Evolutionary conservation across 805 yeast genomes (phyloP), one percentile per base, ranked within the genome.

Genomic region (Metschnikowia amazonensis): DNA sequence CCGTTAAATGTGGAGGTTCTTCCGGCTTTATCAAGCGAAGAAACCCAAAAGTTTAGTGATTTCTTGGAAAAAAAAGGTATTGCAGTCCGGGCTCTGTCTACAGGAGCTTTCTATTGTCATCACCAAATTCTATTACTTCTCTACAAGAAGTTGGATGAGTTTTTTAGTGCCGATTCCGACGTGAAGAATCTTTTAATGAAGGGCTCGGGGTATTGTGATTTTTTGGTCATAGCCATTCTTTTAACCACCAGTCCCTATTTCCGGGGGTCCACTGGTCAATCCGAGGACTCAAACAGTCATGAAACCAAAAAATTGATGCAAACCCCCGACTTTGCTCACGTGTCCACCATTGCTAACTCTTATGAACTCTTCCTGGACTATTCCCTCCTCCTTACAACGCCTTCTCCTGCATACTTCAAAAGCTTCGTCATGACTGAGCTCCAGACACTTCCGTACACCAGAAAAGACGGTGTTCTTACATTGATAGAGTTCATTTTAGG

Each of bases 401-500:
- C 75, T 0, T 60, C 75, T 0, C 77, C 80, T 1, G 57, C 65
- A 0, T 70, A 68, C 60, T 80, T 80, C 55, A 72, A 74, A 39
- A 51, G 52, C 5, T 67, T 74, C 46, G 69, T 86, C 3, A 62
- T 83, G 39, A 48, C 64, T 0, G 69, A 74, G 39, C 67, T 92
- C 3, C 76, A 84, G 0, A 49, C 60, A 3, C 63, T 88, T 23
- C 84, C 86, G 1, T 74, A 95, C 20, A 62, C 75, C 2, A 61
- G 55, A 18, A 47, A 64, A 1, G 82, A 84, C 56, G 97, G 98
- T 0, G 80, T 94, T 1, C 64, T 77, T 24, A 74, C 89, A 1
- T 64, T 92, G 41, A 72, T 89, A 24, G 97, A 92, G 62, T 80
- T 86, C 50, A 72, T 86, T 0, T 69, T 86, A 11, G 96, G 96